Percentiles rank a stretch among this genome's conserved stretches.
These are phyloP conservation scores for Thalassiosira livingstoniorum DNA, from an alignment of 352 stramenopile genomes.

Conservation along the genomic window DNA sequence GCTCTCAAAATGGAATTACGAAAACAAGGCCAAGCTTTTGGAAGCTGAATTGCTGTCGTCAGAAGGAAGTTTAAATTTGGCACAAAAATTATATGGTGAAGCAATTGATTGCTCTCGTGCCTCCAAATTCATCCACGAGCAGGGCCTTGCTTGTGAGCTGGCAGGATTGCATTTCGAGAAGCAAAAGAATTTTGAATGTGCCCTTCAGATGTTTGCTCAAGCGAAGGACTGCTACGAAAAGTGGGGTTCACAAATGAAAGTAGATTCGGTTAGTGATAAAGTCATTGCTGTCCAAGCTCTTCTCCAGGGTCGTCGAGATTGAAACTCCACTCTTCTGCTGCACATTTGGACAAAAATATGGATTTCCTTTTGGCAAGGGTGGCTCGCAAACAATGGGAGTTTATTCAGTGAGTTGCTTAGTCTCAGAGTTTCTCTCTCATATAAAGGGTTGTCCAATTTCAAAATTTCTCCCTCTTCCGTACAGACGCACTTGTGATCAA, in stretches of 20 bases:
- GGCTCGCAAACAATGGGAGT: no score
- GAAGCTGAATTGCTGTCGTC: constrained; percentile 42
- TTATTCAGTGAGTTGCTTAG: no score
- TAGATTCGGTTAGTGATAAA: no score
- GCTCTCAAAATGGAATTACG: constrained; percentile 39
- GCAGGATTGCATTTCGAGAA: constrained; percentile 40
- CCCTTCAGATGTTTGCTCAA: constrained; percentile 18
- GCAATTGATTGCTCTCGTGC: constrained; percentile 33
- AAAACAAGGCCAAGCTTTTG: constrained; percentile 42
- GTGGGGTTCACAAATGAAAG: constrained; percentile 37
- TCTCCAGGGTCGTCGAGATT: no score
- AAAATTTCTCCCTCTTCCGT: no score
- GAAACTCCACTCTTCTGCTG: no score
- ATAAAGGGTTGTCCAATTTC: no score
- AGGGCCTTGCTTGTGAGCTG: constrained; percentile 52
- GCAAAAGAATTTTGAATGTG: constrained; percentile 20
- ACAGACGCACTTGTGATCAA: no score
- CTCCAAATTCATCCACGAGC: constrained; percentile 52
- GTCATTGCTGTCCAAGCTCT: no score
- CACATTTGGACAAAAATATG: no score
- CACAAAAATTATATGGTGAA: constrained; percentile 36
- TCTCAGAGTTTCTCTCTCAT: no score
- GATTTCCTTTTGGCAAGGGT: no score
- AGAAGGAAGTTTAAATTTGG: constrained; percentile 30
- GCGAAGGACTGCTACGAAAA: constrained; percentile 40